These are phyloP conservation scores for Ailanthus altissimus DNA, from an alignment of 345 rosid species.

Conservation along the genomic window DNA sequence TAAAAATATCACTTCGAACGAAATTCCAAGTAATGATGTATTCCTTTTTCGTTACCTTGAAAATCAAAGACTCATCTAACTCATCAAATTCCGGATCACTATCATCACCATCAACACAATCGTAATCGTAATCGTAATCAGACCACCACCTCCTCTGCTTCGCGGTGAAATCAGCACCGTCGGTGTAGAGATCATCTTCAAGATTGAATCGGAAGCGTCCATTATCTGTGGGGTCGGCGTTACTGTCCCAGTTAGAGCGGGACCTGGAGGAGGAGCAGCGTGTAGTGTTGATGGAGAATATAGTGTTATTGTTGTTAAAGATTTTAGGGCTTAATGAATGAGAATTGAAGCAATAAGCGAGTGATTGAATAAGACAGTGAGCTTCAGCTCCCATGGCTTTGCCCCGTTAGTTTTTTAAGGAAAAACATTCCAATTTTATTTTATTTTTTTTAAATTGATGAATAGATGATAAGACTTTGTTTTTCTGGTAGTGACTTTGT, in stretches of 20 bases:
- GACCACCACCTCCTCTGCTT: constrained; percentile 34
- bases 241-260: constrained; percentile 6
- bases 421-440: not conserved
- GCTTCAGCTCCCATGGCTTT: constrained; percentile 7
- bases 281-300: not conserved
- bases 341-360: constrained; percentile 7
- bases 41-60: constrained; percentile 49
- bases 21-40: not conserved
- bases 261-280: not conserved
- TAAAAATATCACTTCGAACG: not conserved
- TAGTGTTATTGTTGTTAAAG: not conserved
- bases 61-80: constrained; percentile 52
- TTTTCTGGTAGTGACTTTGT: too few species aligned
- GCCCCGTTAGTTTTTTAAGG: not conserved
- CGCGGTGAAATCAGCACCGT: constrained; percentile 9
- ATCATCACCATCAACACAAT: not conserved
- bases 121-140: not conserved
- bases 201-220: constrained; percentile 22
- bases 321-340: constrained; percentile 5
- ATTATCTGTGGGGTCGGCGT: not conserved
- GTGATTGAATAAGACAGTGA: not conserved
- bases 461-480: too few species aligned
- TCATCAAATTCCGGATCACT: constrained; percentile 35
- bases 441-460: too few species aligned
- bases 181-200: constrained; percentile 7